These are phyloP conservation scores for Fusarium sulawesiense DNA, from an alignment of 2,329 filamentous ascomycete genomes.

Conservation along the genomic window DNA sequence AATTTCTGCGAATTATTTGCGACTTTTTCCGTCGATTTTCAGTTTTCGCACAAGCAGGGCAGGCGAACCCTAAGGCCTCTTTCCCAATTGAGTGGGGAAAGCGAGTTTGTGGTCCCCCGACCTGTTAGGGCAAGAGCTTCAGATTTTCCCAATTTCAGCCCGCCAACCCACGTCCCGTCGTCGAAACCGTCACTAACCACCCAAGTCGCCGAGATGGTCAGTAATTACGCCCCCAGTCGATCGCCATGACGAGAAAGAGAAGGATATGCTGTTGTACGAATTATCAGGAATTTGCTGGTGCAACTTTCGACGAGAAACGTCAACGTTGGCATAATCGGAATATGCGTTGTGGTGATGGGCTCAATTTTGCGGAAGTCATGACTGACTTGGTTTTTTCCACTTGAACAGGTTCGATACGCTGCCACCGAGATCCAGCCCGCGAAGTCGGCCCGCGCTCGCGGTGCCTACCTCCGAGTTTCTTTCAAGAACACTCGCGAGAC, in stretches of 20 bases:
- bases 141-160: conserved; percentile 61
- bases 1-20: conserved; percentile 25
- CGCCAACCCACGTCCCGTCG: conserved; percentile 59
- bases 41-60: conserved; percentile 48
- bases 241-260: conserved; percentile 38
- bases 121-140: conserved; percentile 58
- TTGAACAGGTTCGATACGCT: conserved; percentile 89
- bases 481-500: conserved; percentile 99
- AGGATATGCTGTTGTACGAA: conserved; percentile 27
- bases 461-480: conserved; percentile 97
- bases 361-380: conserved; percentile 16
- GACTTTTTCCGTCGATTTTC: conserved; percentile 13
- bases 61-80: conserved; percentile 55
- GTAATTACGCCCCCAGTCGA: conserved; percentile 49
- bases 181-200: conserved; percentile 65
- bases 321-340: neutral
- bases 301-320: conserved; percentile 21
- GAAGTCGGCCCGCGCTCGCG: conserved; percentile 97
- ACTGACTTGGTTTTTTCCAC: conserved; percentile 42
- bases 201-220: conserved; percentile 69
- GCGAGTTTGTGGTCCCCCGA: conserved; percentile 56
- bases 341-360: conserved; percentile 10
- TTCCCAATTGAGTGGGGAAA: conserved; percentile 54
- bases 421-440: conserved; percentile 85
- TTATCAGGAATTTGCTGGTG: conserved; percentile 28